A percentile compares a stretch with the other conserved stretches of the same genome.
Evolutionary conservation across 306 rosid genomes (phyloP).

Genomic region (Senna tora): DNA sequence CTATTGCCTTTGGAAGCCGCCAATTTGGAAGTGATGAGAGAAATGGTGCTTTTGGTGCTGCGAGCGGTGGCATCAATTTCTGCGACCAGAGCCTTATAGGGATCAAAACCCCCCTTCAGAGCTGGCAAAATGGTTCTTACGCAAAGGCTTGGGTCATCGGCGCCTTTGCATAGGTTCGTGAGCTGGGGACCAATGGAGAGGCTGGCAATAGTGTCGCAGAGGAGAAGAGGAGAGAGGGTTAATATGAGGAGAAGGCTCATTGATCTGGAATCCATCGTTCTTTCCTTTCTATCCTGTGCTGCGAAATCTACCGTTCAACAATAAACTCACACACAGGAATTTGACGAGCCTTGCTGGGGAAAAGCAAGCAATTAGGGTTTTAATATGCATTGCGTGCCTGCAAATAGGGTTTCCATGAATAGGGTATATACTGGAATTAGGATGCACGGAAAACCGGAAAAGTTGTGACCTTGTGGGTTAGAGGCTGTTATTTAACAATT

Average conservation of each 20-base stretch:
- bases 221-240: constrained; percentile 37
- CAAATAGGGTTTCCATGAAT: background rate
- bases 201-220: background rate
- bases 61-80: constrained; percentile 16
- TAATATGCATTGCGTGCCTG: background rate
- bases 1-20: background rate
- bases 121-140: background rate
- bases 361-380: background rate
- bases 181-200: background rate
- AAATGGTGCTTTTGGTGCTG: background rate
- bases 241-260: constrained; percentile 33
- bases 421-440: background rate
- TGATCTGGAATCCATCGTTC: constrained; percentile 39
- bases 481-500: background rate
- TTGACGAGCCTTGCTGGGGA: background rate
- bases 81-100: constrained; percentile 8
- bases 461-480: too few species aligned
- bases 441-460: background rate
- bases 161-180: background rate
- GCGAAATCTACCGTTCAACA: background rate
- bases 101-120: background rate
- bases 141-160: constrained; percentile 28
- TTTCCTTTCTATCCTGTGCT: constrained; percentile 7
- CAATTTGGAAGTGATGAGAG: background rate
- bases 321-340: constrained; percentile 8